A percentile compares a stretch with the other conserved stretches of the same genome.
Evolutionary conservation across 1,139 yeast species (phyloP).

Genomic region (Taiozyma sp.): DNA sequence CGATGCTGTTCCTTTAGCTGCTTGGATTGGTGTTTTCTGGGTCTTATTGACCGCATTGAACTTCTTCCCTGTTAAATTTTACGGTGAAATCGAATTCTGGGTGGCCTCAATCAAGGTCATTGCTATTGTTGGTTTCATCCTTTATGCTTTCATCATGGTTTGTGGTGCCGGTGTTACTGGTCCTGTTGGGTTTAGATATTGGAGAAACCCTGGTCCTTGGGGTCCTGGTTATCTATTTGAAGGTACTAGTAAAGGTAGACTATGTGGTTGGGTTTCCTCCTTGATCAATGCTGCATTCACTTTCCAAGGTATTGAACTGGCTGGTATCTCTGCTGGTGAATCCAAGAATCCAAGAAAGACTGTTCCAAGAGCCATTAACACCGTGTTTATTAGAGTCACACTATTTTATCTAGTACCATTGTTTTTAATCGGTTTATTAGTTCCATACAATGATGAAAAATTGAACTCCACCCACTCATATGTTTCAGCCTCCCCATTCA

Average conservation of each 20-base stretch:
- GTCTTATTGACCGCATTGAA: constrained; percentile 41
- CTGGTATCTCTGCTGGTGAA: constrained; percentile 75
- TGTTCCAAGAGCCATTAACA: constrained; percentile 74
- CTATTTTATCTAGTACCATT: constrained; percentile 66
- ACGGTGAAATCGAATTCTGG: constrained; percentile 70
- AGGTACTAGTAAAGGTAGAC: constrained; percentile 44
- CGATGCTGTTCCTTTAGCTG: constrained; percentile 58
- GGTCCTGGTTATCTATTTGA: constrained; percentile 45
- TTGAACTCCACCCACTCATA: constrained; percentile 37
- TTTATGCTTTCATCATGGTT: constrained; percentile 64
- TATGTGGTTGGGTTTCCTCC: constrained; percentile 57
- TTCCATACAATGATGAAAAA: constrained; percentile 59
- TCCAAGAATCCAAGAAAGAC: constrained; percentile 72
- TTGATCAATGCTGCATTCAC: constrained; percentile 74
- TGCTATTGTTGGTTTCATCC: constrained; percentile 67
- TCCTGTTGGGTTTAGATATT: constrained; percentile 71
- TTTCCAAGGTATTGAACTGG: constrained; percentile 72
- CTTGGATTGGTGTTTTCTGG: constrained; percentile 61
- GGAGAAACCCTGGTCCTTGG: constrained; percentile 61
- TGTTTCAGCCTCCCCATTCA: constrained; percentile 55
- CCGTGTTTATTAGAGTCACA: constrained; percentile 73
- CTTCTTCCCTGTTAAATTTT: constrained; percentile 57
- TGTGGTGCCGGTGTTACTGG: constrained; percentile 71
- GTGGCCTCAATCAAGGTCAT: constrained; percentile 62
- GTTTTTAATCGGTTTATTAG: constrained; percentile 69